phyloP scores from a whole-genome alignment of 768 basidiomycete genomes.

The Inosperma sp. region DNA sequence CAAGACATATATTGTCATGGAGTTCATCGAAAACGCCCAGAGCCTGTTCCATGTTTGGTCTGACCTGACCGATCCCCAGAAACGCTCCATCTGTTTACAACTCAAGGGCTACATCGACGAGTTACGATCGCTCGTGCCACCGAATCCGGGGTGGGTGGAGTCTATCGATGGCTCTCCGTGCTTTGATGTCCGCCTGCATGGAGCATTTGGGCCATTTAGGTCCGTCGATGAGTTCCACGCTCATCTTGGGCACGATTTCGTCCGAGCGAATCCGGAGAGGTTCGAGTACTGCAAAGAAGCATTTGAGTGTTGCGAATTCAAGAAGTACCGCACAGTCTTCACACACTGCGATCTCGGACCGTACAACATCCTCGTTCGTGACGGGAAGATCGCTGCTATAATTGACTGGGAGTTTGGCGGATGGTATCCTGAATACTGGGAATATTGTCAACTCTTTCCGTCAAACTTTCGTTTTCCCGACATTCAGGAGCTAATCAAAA shows the following conservation, averaged over 20 bases:
- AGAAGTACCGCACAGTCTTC: conserved; percentile 8
- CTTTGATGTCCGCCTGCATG: conserved; percentile 5
- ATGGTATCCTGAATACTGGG: conserved; percentile 7
- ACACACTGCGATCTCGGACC: conserved; percentile 4
- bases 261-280: conserved; percentile 3
- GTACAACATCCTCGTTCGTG: conserved; percentile 3
- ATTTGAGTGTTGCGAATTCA: conserved; percentile 5
- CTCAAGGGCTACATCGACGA: conserved; percentile 6
- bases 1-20: conserved; percentile 6
- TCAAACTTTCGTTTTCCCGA: conserved; percentile 6
- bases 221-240: conserved; percentile 2
- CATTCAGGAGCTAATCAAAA: conserved; percentile 6
- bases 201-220: conserved; percentile 4
- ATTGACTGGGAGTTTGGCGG: conserved; percentile 6
- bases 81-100: background rate
- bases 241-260: background rate
- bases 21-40: conserved; percentile 7
- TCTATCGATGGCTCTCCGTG: conserved; percentile 5
- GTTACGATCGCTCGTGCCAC: conserved; percentile 4
- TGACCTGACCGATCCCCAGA: conserved; percentile 2
- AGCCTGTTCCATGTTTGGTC: conserved; percentile 5
- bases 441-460: conserved; percentile 6
- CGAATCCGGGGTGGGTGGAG: conserved; percentile 5
- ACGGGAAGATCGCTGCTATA: conserved; percentile 4
- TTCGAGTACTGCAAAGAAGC: conserved; percentile 5